Evolutionary conservation across 2,329 filamentous ascomycete genomes (phyloP).

Genomic region (Neoarthrinium moseri): DNA sequence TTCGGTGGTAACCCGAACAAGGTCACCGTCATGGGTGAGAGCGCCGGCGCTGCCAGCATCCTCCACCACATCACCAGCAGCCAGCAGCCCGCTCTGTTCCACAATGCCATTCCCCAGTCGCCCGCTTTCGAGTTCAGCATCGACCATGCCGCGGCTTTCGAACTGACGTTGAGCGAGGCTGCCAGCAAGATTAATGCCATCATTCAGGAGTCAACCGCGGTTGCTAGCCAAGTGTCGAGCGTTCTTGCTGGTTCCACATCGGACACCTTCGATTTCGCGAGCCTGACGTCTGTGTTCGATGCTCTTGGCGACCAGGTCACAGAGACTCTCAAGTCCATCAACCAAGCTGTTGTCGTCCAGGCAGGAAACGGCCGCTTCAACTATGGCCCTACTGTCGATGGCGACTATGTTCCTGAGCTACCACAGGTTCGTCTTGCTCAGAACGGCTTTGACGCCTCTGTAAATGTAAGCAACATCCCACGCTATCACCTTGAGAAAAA

Average conservation of each 20-base stretch:
- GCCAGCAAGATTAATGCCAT: background rate
- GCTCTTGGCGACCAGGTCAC: background rate
- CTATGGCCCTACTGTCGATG: constrained; percentile 2
- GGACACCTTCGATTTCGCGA: background rate
- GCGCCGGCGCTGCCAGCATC: constrained; percentile 47
- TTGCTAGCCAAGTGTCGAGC: background rate
- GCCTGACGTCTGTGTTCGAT: background rate
- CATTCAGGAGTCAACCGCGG: constrained; percentile 7
- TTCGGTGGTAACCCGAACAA: constrained; percentile 39
- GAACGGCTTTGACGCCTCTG: background rate
- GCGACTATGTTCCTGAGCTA: background rate
- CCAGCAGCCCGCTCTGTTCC: constrained; percentile 18
- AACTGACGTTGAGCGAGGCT: constrained; percentile 13
- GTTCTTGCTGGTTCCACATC: background rate
- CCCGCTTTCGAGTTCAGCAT: constrained; percentile 22
- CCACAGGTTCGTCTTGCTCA: constrained; percentile 1
- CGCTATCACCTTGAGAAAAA: background rate
- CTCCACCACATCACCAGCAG: constrained; percentile 49
- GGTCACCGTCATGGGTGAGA: constrained; percentile 45
- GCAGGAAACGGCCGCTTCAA: background rate
- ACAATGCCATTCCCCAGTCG: constrained; percentile 18
- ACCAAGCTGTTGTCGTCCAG: background rate
- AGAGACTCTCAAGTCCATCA: background rate
- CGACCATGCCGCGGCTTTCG: constrained; percentile 12
- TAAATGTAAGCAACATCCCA: background rate